Conservation (phyloP, 2,329 filamentous ascomycete species). For the Aureobasidium sp. region DNA sequence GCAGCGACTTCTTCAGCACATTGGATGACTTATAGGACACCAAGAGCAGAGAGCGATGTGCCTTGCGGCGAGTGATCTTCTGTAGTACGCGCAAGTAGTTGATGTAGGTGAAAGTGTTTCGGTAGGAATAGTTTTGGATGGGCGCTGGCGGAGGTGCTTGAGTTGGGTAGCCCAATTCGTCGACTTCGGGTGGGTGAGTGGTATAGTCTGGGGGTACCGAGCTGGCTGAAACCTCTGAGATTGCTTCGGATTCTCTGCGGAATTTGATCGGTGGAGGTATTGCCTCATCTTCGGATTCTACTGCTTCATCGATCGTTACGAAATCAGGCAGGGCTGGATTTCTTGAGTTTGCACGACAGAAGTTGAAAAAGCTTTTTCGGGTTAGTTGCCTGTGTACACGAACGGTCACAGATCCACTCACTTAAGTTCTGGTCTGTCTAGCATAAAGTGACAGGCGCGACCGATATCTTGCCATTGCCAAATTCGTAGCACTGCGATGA, state of each 20-base stretch:
- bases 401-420: conserved; percentile 35
- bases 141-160: conserved; percentile 63
- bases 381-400: conserved; percentile 16
- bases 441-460: conserved; percentile 76
- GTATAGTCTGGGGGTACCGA: conserved; percentile 29
- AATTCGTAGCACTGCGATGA: conserved; percentile 85
- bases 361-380: conserved; percentile 72
- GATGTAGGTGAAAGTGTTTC: conserved; percentile 92
- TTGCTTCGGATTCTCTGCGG: conserved; percentile 32
- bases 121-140: conserved; percentile 84
- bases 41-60: conserved; percentile 85
- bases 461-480: conserved; percentile 94
- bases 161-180: conserved; percentile 79
- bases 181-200: conserved; percentile 53
- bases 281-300: conserved; percentile 59
- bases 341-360: conserved; percentile 69
- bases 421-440: conserved; percentile 76
- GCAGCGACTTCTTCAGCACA: conserved; percentile 84
- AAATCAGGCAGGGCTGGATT: conserved; percentile 19
- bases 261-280: conserved; percentile 71
- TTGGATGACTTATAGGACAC: conserved; percentile 93
- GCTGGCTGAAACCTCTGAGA: conserved; percentile 28
- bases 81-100: conserved; percentile 95
- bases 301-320: conserved; percentile 23
- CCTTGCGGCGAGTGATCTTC: conserved; percentile 93